Conservation (phyloP, 768 basidiomycete genomes). For the Tricholoma bakamatsutake region DNA sequence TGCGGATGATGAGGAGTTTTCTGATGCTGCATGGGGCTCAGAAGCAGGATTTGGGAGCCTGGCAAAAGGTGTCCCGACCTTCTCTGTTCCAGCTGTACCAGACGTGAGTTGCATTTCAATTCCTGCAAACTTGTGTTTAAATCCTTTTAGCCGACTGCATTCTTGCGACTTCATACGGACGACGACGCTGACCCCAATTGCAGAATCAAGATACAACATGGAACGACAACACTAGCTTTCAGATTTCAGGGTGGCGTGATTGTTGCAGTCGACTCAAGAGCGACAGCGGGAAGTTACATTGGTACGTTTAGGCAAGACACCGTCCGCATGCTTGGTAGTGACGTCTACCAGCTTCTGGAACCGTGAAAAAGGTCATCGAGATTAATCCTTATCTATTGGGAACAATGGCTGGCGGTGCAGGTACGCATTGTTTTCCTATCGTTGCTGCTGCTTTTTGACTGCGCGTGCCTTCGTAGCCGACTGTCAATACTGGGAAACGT, state of each 20-base stretch:
- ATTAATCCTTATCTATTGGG: conserved; percentile 99
- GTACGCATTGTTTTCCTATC: conserved; percentile 34
- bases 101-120: conserved; percentile 49
- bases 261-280: conserved; percentile 98
- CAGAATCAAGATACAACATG: conserved; percentile 97
- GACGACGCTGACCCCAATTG: conserved; percentile 92
- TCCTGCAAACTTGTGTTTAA: conserved; percentile 3
- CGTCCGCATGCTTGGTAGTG: not conserved
- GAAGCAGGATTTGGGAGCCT: conserved; percentile 76
- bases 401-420: conserved; percentile 99
- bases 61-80: conserved; percentile 64
- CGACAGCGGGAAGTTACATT: conserved; percentile 95
- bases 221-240: conserved; percentile 97
- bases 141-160: conserved; percentile 69
- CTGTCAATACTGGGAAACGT: conserved; percentile 98
- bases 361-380: conserved; percentile 99
- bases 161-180: conserved; percentile 91
- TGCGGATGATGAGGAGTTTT: conserved; percentile 58
- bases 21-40: conserved; percentile 78
- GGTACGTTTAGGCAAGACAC: conserved; percentile 44
- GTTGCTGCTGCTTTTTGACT: not conserved
- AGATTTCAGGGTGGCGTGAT: conserved; percentile 95
- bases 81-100: conserved; percentile 65
- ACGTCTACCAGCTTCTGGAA: conserved; percentile 70
- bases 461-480: conserved; percentile 50